Base-by-base conservation (phyloP, 257 asterid species). In the Primulina huaijiensis region DNA sequence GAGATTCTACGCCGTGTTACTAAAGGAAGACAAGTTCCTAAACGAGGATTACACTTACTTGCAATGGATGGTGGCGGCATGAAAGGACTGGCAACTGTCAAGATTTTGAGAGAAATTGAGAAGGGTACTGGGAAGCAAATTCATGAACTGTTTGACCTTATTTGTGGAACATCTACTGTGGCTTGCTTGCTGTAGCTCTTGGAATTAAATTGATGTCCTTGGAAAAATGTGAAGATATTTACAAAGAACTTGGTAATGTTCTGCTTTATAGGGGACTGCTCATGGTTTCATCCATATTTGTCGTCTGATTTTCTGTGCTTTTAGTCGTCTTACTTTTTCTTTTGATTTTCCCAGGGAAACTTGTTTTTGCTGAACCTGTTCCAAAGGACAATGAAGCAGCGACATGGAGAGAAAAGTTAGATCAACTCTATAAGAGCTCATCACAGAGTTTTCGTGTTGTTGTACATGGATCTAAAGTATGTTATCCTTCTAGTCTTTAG, bases 21-120 rank as follows among this genome's bases (percentile, higher is more conserved):
- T 57, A 85, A 79, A 79, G 97, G 96, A 71, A 85, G 86, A 76
- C 90, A 83, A 76, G 89, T 91, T 27, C 92, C 97, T 33, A 94
- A 91, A 75, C 90, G 89, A 76, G 97, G 99, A 40, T 72, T 94
- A 78, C 92, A 97, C 72, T 89, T 94, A 78, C 96, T 94, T 74
- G 53, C 97, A 65, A 91, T 94, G 99, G 99, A 94, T 83, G 99
- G 99, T 67, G 99, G 99, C 20, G 99, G 99, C 82, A 94, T 94
- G 99, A 94, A 94, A 84, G 97, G 99, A 78, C 85, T 94, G 81
- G 96, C 95, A 58, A 94, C 99, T n/a, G 95, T 94, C 71, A 85
- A 81, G 84, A 89, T 94, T 82, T 92, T 94, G 57, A 91, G 79
- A 75, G 95, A 89, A 84, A 94, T 94, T 23, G 99, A 91, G 83